Evolutionary conservation across 202 grass and related monocot genomes (phyloP).

Genomic region (Carex sylvatica): DNA sequence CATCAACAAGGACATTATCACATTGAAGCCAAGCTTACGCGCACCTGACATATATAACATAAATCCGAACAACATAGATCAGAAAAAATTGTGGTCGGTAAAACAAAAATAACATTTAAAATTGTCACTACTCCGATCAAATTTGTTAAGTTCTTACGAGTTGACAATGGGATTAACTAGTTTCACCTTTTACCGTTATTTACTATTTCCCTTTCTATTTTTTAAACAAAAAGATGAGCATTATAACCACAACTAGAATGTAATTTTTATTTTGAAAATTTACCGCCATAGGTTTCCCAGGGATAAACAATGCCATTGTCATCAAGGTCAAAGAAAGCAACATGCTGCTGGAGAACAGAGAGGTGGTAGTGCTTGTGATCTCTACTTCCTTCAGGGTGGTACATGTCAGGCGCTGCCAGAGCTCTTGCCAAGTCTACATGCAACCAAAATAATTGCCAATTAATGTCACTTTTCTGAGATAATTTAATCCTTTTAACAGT

Average conservation of each 20-base stretch:
- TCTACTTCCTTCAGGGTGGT: slow-evolving; percentile 40
- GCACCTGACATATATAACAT: slow-evolving; percentile 11
- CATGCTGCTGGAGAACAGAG: slow-evolving; percentile 41
- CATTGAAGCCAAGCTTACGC: slow-evolving; percentile 33
- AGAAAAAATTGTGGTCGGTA: not conserved
- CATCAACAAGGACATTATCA: slow-evolving; percentile 35
- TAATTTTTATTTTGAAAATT: not conserved
- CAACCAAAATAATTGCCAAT: not conserved
- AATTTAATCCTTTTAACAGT: not conserved
- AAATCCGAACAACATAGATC: not conserved
- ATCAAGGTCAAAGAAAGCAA: slow-evolving; percentile 43
- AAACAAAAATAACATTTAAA: not conserved
- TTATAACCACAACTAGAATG: not conserved
- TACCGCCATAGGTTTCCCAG: slow-evolving; percentile 48
- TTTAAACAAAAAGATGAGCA: not conserved
- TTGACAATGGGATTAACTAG: too few relatives aligned
- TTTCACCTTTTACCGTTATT: too few relatives aligned
- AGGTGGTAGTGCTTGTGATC: slow-evolving; percentile 39
- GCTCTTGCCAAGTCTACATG: slow-evolving; percentile 41
- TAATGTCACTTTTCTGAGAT: not conserved
- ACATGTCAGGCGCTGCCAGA: slow-evolving; percentile 34
- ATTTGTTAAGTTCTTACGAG: too few relatives aligned
- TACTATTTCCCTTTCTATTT: too few relatives aligned
- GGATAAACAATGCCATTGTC: slow-evolving; percentile 44
- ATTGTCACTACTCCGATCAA: not conserved